Evolutionary conservation across 768 basidiomycete species (phyloP).

Genomic region (Suillus luteus): DNA sequence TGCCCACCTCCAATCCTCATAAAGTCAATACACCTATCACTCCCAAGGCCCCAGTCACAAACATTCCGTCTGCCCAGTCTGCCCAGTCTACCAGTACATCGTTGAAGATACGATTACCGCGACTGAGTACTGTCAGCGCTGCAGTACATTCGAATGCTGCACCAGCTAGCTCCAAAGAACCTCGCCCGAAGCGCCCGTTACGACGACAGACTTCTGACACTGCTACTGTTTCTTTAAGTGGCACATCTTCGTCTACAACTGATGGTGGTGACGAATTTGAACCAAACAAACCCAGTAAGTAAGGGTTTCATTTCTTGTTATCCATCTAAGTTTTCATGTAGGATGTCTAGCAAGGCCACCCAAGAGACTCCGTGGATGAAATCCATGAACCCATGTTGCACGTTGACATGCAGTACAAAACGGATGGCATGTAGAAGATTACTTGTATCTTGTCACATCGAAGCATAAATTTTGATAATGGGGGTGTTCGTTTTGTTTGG

Average conservation of each 20-base stretch:
- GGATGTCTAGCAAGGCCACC: not conserved
- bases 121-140: conserved; percentile 32
- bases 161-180: conserved; percentile 20
- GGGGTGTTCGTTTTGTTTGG: not conserved
- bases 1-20: not conserved
- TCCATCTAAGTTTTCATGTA: not conserved
- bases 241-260: conserved; percentile 33
- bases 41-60: conserved; percentile 37
- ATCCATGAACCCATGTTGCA: not conserved
- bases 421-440: not conserved
- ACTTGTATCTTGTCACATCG: conserved; percentile 3
- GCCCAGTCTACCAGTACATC: conserved; percentile 34
- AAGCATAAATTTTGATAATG: conserved; percentile 6
- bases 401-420: not conserved
- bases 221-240: conserved; percentile 33
- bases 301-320: conserved; percentile 13
- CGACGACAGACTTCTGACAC: conserved; percentile 31
- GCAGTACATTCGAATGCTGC: conserved; percentile 26
- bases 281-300: conserved; percentile 34
- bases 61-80: conserved; percentile 28
- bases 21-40: conserved; percentile 26
- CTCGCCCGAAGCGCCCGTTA: conserved; percentile 30
- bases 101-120: conserved; percentile 36
- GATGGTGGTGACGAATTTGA: conserved; percentile 31
- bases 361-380: conserved; percentile 4